Percentiles rank a stretch among this genome's conserved stretches.
Evolutionary conservation across 2,329 filamentous ascomycete genomes (phyloP).

Genomic region (Pestalotiopsis sp.): DNA sequence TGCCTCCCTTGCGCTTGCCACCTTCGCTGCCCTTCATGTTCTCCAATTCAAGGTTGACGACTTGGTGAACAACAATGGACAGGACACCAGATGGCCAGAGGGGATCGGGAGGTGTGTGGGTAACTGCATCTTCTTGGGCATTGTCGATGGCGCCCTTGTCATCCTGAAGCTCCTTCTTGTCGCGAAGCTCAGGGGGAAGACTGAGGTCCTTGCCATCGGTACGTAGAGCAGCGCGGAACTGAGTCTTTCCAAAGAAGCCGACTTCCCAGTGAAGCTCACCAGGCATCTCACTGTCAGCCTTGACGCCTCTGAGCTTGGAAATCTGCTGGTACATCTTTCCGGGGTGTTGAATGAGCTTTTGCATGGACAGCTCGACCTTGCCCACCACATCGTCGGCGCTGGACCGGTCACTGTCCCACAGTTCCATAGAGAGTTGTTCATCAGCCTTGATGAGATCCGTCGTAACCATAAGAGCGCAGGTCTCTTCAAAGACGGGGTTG

Average conservation of each 20-base stretch:
- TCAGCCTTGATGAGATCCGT: slow-evolving; percentile 89
- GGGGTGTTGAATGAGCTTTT: slow-evolving; percentile 92
- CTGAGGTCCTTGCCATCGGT: slow-evolving; percentile 84
- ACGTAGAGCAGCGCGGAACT: slow-evolving; percentile 79
- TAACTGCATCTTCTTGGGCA: slow-evolving; percentile 77
- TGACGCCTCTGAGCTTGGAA: slow-evolving; percentile 79
- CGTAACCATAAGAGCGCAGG: slow-evolving; percentile 80
- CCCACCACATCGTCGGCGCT: slow-evolving; percentile 94
- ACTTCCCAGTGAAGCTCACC: slow-evolving; percentile 96
- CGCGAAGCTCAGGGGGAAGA: slow-evolving; percentile 71
- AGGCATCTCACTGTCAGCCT: slow-evolving; percentile 84
- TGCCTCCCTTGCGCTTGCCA: slow-evolving; percentile 74
- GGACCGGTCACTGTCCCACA: slow-evolving; percentile 94
- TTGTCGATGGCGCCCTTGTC: slow-evolving; percentile 79
- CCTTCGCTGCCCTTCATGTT: slow-evolving; percentile 79
- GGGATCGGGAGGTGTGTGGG: slow-evolving; percentile 91
- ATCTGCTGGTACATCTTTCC: slow-evolving; percentile 90
- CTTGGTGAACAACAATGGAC: slow-evolving; percentile 86
- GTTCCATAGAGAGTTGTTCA: slow-evolving; percentile 88
- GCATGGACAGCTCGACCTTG: slow-evolving; percentile 90
- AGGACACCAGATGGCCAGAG: slow-evolving; percentile 91
- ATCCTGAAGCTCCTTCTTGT: slow-evolving; percentile 78
- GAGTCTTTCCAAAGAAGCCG: slow-evolving; percentile 89
- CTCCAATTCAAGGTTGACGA: slow-evolving; percentile 89
- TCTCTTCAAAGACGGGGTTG: slow-evolving; percentile 91